Base-by-base conservation (phyloP, 192 early-diverging fungal species). In the Coemansia furcata region DNA sequence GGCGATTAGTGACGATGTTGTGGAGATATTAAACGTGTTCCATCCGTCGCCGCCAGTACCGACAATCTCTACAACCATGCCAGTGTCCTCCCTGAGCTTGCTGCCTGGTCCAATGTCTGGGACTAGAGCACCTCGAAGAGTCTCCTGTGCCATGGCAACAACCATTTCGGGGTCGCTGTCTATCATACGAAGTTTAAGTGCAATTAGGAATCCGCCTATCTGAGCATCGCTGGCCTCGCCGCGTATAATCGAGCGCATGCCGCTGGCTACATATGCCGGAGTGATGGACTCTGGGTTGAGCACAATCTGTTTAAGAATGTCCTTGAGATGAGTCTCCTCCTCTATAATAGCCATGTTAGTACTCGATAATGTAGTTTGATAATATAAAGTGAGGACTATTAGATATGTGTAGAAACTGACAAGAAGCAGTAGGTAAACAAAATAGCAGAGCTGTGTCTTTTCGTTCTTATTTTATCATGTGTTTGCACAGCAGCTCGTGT, bases 41-140 rank as follows among this genome's bases (percentile, higher is more conserved):
- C 94, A 92, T 15, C 96, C 96, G 83, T 99, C 97, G 9, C 97
- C 97, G n/a, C 97, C 97, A 1, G 97, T 99, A 4, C 97, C 97
- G 3, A 98, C 95, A 77, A 97, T 96, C 69, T 99, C 96, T 3
- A 90, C 89, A 7, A 94, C 68, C 30, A 69, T 57, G 26, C 72
- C 49, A 82, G 78, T 33, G 66, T 85, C 47, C 72, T 78, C 26
- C 75, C 70, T 70, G 29, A 12, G 11, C 55, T 81, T 73, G 2
- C 67, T 63, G 32, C 87, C 71, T 1, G 72, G 59, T 6, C 80
- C 77, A 38, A 91, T 85, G 26, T 78, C 58, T 6, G 95, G 82
- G 8, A 72, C 74, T 7, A 87, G 65, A 1, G 92, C 91, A 58
- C 89, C 86, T 19, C 85, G 80, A 46, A 89, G 87, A 89, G 94